Base-by-base conservation (phyloP, 2,329 filamentous ascomycete species). In the Colletotrichum abscissum region DNA sequence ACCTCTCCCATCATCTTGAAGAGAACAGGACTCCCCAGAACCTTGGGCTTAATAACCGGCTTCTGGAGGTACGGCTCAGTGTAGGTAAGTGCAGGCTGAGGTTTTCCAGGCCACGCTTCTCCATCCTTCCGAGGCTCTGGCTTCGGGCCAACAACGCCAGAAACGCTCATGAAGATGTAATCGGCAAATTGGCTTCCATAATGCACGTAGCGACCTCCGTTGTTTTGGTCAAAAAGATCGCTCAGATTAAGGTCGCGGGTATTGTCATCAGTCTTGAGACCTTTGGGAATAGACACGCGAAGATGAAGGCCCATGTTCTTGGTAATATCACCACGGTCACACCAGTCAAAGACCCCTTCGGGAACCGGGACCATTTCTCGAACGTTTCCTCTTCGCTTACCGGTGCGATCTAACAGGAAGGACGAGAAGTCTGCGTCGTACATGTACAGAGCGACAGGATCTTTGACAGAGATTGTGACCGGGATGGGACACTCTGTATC, bases 141-240 rank as follows among this genome's bases (percentile, higher is more conserved):
- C 49, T 24, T 54, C 9, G 49, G 49, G 4, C 49, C 19, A 54
- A 66, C 63, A 19, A 66, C 30, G 12, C 35, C 63, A 28, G 28
- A 54, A 22, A 66, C 63, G 6, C 63, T 52, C 11, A 66, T 52
- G 2, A 55, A 26, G 22, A 66, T 66, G 49, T 66, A 56, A 19
- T 66, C 63, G 26, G 63, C 46, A 66, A 57, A 66, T 28, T 66
- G 63, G 24, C 42, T 54, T 16, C 63, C 46, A 33, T 30, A 66
- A 11, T 55, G 46, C 26, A 66, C 49, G n/a, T 54, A 54, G 42
- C 54, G 49, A 28, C 33, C 28, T 14, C 28, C 16, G 46, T 66
- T 66, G 16, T 56, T 66, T 9, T 46, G 49, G 30, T 56, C 46
- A 14, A 66, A 33, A 26, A 66, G 24, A 35, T 66, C 49, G 26